These are phyloP conservation scores for Aaosphaeria pasadenensis DNA, from an alignment of 2,329 filamentous ascomycete genomes.

Conservation along the genomic window DNA sequence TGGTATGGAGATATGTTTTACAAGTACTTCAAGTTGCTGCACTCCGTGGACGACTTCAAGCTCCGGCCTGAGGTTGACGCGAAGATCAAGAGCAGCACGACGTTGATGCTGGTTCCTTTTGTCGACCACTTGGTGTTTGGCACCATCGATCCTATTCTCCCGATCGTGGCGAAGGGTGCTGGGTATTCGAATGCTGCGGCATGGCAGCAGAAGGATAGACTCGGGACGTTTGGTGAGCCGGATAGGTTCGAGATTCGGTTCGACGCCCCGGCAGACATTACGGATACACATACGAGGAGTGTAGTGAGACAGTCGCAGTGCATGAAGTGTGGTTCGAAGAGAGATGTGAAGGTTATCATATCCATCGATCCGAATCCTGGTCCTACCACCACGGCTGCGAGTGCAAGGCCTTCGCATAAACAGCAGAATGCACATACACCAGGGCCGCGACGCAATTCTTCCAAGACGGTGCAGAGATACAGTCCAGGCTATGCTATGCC, in stretches of 20 bases:
- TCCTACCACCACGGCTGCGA: not conserved
- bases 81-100: slow-evolving; percentile 25
- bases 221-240: slow-evolving; percentile 22
- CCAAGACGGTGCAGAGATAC: slow-evolving; percentile 17
- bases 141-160: slow-evolving; percentile 30
- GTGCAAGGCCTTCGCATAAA: slow-evolving; percentile 2
- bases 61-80: slow-evolving; percentile 29
- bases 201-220: slow-evolving; percentile 13
- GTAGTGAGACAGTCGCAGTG: slow-evolving; percentile 33
- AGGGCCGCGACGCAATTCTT: slow-evolving; percentile 9
- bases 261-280: slow-evolving; percentile 24
- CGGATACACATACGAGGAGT: slow-evolving; percentile 29
- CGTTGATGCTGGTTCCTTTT: slow-evolving; percentile 33
- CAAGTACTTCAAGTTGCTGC: slow-evolving; percentile 33
- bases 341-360: slow-evolving; percentile 32
- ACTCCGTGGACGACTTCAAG: slow-evolving; percentile 27
- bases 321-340: slow-evolving; percentile 32
- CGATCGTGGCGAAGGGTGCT: slow-evolving; percentile 29
- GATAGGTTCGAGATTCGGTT: slow-evolving; percentile 33
- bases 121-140: slow-evolving; percentile 34
- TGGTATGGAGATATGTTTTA: slow-evolving; percentile 39
- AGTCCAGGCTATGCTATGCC: slow-evolving; percentile 23
- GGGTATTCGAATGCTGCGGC: slow-evolving; percentile 24
- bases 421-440: slow-evolving; percentile 13
- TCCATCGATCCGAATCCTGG: slow-evolving; percentile 30